Evolutionary conservation across 2,329 filamentous ascomycete species (phyloP), one percentile per base, ranked within the genome.

Genomic region (Pseudonectria buxi): DNA sequence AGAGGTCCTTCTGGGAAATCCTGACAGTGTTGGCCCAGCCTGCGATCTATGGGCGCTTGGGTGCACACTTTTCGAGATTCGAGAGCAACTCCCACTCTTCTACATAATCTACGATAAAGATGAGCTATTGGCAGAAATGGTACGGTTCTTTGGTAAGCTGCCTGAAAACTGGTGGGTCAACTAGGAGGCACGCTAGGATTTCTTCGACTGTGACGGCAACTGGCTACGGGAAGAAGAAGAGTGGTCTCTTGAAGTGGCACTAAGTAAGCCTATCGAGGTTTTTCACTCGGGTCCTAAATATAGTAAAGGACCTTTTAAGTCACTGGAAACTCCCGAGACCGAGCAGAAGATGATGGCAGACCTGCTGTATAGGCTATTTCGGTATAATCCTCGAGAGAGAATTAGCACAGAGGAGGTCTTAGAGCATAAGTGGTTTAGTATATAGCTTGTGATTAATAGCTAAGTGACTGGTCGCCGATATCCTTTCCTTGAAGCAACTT

Each of bases 11-110:
- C 32, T 61, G 0, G 54, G 55, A 2, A 10, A 31, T 0, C 46
- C 42, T 3, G 26, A 24, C 5, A 10, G 12, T 1, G 10, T 50
- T 2, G 50, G 57, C 0, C 38, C 45, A 0, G 37, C 31, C 0
- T 49, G 43, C 2, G 58, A 62, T 24, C 28, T 61, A 1, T 62
- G 59, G 57, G 55, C 58, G 18, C 51, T 61, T 3, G 58, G 49
- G 0, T 61, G 58, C 15, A 59, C 55, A 0, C 24, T 62, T 0
- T 57, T 57, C 26, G 55, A 61, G 37, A 59, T 59, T 1, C 50
- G 58, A 1, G 43, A 50, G 0, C 55, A 57, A 1, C 34, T 51
- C 4, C 41, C 41, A 0, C 42, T 63, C 0, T 60, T 60, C 14
- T 44, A 51, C 14, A 46, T 43, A 49, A 50, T 44, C 14, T 46